Conservation (phyloP, 305 asterid species). For the Fraxinus platypoda region DNA sequence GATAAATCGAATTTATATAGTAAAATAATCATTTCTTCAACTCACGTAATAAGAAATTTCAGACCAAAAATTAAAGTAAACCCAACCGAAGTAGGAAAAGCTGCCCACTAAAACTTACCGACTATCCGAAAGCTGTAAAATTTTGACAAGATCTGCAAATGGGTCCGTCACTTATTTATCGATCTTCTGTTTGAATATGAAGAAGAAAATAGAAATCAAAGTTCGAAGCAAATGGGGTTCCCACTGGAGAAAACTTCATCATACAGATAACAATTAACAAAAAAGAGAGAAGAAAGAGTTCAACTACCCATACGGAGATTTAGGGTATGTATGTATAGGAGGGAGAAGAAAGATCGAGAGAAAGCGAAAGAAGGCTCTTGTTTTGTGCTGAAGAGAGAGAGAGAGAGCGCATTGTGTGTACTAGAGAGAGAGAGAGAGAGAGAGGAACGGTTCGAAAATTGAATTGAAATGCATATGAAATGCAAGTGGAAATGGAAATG, state of each 20-base stretch:
- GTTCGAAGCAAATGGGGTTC: not conserved
- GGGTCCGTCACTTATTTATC: conserved; percentile 21
- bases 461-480: conserved; percentile 1
- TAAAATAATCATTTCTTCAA: not conserved
- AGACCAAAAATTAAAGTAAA: conserved; percentile 24
- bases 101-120: conserved; percentile 18
- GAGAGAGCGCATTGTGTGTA: not conserved
- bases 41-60: not conserved
- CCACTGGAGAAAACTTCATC: conserved; percentile 19
- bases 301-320: conserved; percentile 7
- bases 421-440: conserved; percentile 18
- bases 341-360: conserved; percentile 29
- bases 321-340: conserved; percentile 6
- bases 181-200: not conserved
- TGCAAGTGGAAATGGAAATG: conserved; percentile 20
- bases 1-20: not conserved
- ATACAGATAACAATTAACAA: conserved; percentile 9
- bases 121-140: not conserved
- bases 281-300: not conserved
- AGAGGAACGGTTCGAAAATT: conserved; percentile 24
- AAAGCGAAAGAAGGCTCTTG: conserved; percentile 32
- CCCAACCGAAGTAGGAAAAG: conserved; percentile 10
- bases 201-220: not conserved
- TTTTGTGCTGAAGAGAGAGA: conserved; percentile 16
- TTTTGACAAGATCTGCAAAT: conserved; percentile 26